Evolutionary conservation across 208 protist genomes (phyloP).

Genomic region (Leishmania arabica): DNA sequence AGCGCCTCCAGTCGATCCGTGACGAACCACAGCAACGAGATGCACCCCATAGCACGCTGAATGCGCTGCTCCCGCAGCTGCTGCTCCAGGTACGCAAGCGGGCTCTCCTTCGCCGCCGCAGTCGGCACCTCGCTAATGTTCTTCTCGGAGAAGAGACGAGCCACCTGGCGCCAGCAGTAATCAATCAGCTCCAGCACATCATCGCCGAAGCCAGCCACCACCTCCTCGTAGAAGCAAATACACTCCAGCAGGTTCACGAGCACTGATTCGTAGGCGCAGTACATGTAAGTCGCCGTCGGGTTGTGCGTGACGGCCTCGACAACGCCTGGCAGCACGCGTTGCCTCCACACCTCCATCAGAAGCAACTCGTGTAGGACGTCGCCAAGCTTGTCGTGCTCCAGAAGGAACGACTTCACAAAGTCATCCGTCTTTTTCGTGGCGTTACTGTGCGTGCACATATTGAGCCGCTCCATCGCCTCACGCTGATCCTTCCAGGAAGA

Average conservation of each 20-base stretch:
- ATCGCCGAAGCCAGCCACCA: conserved; percentile 72
- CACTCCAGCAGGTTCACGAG: conserved; percentile 91
- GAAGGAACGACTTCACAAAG: conserved; percentile 80
- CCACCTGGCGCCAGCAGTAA: conserved; percentile 90
- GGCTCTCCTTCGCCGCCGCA: conserved; percentile 12
- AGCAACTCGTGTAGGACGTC: conserved; percentile 85
- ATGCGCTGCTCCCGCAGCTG: conserved; percentile 53
- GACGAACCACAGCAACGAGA: conserved; percentile 91
- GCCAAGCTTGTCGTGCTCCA: conserved; percentile 79
- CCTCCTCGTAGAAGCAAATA: conserved; percentile 87
- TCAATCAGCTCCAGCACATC: conserved; percentile 90
- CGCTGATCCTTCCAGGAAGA: conserved; percentile 85
- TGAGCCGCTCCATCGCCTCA: conserved; percentile 77
- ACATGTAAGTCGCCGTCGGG: conserved; percentile 83
- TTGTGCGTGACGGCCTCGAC: conserved; percentile 52
- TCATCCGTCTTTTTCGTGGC: conserved; percentile 84
- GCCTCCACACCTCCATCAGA: conserved; percentile 86
- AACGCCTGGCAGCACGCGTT: conserved; percentile 66
- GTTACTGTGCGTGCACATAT: conserved; percentile 93
- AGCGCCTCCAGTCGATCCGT: conserved; percentile 78
- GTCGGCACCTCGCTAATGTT: conserved; percentile 28
- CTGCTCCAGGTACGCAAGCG: conserved; percentile 31
- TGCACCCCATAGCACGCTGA: conserved; percentile 68
- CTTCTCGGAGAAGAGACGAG: conserved; percentile 65
- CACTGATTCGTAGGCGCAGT: conserved; percentile 81